Evolutionary conservation across 805 yeast genomes (phyloP), one percentile per base, ranked within the genome.

Genomic region (Maudiozyma pseudohumilis): DNA sequence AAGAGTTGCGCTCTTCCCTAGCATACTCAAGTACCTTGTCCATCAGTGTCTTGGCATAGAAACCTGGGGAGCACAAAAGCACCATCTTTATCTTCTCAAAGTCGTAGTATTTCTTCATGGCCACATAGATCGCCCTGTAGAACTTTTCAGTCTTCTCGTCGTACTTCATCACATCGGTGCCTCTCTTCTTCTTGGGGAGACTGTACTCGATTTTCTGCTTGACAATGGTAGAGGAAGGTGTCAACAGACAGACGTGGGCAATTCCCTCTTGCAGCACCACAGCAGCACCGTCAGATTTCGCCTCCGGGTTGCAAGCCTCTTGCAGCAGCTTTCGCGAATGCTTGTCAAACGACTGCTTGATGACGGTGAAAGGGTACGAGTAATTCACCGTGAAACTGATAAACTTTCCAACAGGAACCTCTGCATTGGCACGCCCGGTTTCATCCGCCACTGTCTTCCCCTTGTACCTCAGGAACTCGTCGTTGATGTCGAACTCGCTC

Each of bases 231-330:
- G 89, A 81, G 40, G 80, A 81, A 33, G 88, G 94, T 0, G 96
- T 86, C 16, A 92, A 70, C 35, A 87, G 66, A 60, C 98, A 89
- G 17, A 89, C 64, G 59, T 89, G 95, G 2, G 96, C 96, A 37
- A 92, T 74, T 16, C 97, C 98, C 52, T 92, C 96, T 59, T 89
- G 87, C 50, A 92, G 60, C 0, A 88, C 94, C 18, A 92, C 77
- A 1, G 97, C 97, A 3, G 95, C 98, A 16, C 89, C 74, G 50
- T 89, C 97, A 0, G 96, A 94, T 53, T 78, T 79, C 27, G 74
- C 70, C 40, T 79, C 95, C 13, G 83, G 69, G 18, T 83, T 75
- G 34, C 86, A 75, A 2, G 95, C 75, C 34, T 81, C 78, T 12
- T 74, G 66, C 6, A 87, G 64, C 15, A 80, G 62, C 23, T 74